phyloP scores from a whole-genome alignment of 108 stramenopile species.

The Skeletonema grethae region DNA sequence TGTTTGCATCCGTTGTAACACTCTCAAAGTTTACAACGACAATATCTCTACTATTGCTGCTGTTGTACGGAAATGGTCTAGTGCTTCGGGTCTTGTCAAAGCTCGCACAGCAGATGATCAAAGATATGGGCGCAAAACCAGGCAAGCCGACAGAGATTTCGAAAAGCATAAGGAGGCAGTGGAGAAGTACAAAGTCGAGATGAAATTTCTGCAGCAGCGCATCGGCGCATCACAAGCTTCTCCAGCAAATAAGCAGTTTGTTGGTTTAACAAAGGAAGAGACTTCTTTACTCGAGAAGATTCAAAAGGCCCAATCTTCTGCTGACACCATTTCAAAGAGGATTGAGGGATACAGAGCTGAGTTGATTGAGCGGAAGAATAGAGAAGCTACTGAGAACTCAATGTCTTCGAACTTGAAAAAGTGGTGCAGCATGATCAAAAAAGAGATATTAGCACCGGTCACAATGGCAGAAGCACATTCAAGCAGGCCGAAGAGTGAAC shows the following conservation, averaged over 20 bases:
- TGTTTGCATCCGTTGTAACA: constrained; percentile 74
- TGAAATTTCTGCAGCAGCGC: constrained; percentile 1
- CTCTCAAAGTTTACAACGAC: constrained; percentile 56
- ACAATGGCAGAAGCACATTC: constrained; percentile 45
- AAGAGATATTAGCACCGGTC: constrained; percentile 54
- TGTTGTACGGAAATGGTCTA: constrained; percentile 75
- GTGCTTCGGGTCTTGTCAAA: constrained; percentile 60
- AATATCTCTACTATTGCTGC: constrained; percentile 48
- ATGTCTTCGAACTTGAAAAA: constrained; percentile 37
- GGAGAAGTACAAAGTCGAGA: constrained; percentile 47
- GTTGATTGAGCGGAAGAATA: constrained; percentile 41
- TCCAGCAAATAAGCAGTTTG: background rate
- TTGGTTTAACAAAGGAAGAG: background rate
- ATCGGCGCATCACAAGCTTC: background rate
- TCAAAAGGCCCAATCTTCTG: constrained; percentile 26
- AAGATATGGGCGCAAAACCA: constrained; percentile 69
- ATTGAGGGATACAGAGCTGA: constrained; percentile 40
- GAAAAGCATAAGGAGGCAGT: constrained; percentile 65
- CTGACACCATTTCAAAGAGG: constrained; percentile 40
- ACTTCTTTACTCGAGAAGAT: constrained; percentile 39
- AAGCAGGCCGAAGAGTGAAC: constrained; percentile 47
- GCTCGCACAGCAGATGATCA: constrained; percentile 64
- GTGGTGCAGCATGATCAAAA: constrained; percentile 67
- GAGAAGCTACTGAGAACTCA: constrained; percentile 59
- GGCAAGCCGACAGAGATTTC: constrained; percentile 43